Evolutionary conservation across 495 filamentous ascomycete species (phyloP).

Genomic region (Cenococcum geophilum): DNA sequence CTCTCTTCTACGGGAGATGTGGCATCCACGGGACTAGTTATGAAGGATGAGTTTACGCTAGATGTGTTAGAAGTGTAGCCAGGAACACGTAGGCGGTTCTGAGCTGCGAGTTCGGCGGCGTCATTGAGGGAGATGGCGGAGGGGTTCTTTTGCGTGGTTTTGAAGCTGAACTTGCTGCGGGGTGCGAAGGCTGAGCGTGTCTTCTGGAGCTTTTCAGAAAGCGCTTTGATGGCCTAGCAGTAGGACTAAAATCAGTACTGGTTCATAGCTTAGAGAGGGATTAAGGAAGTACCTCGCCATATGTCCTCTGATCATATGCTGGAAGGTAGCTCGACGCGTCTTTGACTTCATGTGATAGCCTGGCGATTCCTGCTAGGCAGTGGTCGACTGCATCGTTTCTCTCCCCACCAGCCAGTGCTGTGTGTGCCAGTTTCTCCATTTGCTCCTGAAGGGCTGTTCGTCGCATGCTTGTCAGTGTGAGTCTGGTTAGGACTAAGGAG

Average conservation of each 20-base stretch:
- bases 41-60: slow-evolving; percentile 35
- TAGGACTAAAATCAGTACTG: neutral
- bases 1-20: slow-evolving; percentile 43
- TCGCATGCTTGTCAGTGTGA: neutral
- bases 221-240: slow-evolving; percentile 57
- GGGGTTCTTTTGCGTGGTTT: slow-evolving; percentile 49
- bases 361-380: slow-evolving; percentile 58
- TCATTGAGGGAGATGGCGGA: slow-evolving; percentile 54
- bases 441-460: slow-evolving; percentile 54
- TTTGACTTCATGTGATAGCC: slow-evolving; percentile 61
- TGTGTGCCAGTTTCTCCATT: slow-evolving; percentile 51
- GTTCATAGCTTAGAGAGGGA: neutral
- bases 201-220: slow-evolving; percentile 59
- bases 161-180: slow-evolving; percentile 68
- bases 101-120: slow-evolving; percentile 47
- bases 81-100: slow-evolving; percentile 43
- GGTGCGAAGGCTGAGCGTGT: slow-evolving; percentile 54
- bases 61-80: slow-evolving; percentile 47
- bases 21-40: slow-evolving; percentile 48
- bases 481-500: neutral
- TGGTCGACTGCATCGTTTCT: slow-evolving; percentile 61
- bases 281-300: slow-evolving; percentile 52
- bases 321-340: slow-evolving; percentile 64
- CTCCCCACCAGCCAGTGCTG: slow-evolving; percentile 50
- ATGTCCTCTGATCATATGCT: slow-evolving; percentile 70